Conservation (phyloP, 176 grass and related monocot genomes). For the Cenchrus fungigraminus region DNA sequence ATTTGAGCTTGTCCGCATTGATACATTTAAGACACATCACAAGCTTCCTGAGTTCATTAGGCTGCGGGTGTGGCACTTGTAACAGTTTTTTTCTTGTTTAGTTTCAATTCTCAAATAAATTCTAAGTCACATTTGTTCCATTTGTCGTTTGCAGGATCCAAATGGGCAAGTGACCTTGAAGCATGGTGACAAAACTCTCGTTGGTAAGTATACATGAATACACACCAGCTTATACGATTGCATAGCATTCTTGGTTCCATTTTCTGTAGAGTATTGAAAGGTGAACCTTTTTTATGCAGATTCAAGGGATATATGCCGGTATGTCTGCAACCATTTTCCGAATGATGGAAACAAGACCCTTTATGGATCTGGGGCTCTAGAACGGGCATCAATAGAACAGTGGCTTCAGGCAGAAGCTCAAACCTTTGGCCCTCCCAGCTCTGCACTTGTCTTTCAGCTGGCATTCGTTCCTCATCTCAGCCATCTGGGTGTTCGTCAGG, state of each 20-base stretch:
- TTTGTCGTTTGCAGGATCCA: slow-evolving; percentile 68
- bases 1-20: slow-evolving; percentile 79
- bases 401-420: slow-evolving; percentile 80
- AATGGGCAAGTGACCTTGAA: slow-evolving; percentile 84
- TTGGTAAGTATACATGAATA: slow-evolving; percentile 55
- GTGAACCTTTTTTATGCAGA: slow-evolving; percentile 38
- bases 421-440: slow-evolving; percentile 72
- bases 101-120: slow-evolving; percentile 23
- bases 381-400: slow-evolving; percentile 79
- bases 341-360: slow-evolving; percentile 63
- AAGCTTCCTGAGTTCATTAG: slow-evolving; percentile 82
- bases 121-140: neutral
- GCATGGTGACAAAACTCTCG: slow-evolving; percentile 67
- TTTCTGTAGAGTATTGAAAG: slow-evolving; percentile 29
- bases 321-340: slow-evolving; percentile 69
- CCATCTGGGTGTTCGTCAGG: slow-evolving; percentile 44
- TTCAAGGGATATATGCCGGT: slow-evolving; percentile 59
- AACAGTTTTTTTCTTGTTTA: neutral
- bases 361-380: slow-evolving; percentile 68
- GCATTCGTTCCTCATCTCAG: slow-evolving; percentile 60
- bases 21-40: slow-evolving; percentile 71
- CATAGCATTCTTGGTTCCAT: neutral
- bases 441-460: slow-evolving; percentile 80
- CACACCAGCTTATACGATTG: neutral
- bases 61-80: slow-evolving; percentile 46